Evolutionary conservation across 768 basidiomycete genomes (phyloP).

Genomic region (Gelatoporia subvermispora): DNA sequence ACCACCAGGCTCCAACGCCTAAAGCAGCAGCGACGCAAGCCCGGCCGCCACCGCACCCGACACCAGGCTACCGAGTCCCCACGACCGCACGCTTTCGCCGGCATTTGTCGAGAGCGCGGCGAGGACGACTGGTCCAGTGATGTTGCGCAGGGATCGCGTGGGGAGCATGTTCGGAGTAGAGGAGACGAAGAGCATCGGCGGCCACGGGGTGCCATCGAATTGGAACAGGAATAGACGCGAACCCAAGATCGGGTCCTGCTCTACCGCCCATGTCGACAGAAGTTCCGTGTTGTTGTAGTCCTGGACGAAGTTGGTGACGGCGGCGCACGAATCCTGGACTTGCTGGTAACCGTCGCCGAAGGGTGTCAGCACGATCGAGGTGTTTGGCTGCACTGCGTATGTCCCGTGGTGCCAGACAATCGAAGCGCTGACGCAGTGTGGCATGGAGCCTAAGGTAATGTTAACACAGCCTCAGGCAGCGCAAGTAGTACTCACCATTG

Average conservation of each 20-base stretch:
- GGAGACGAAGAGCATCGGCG: conserved; percentile 67
- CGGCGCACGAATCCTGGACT: conserved; percentile 90
- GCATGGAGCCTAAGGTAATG: conserved; percentile 57
- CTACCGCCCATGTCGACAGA: conserved; percentile 66
- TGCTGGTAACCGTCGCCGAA: conserved; percentile 90
- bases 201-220: conserved; percentile 71
- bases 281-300: conserved; percentile 74
- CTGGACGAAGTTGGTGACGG: conserved; percentile 83
- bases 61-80: too few species aligned
- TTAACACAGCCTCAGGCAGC: neutral
- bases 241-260: conserved; percentile 54
- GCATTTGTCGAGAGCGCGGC: neutral
- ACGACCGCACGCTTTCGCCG: too few species aligned
- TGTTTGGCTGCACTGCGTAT: conserved; percentile 63
- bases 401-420: conserved; percentile 89
- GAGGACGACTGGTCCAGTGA: conserved; percentile 25
- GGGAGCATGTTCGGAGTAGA: conserved; percentile 84
- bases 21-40: too few species aligned
- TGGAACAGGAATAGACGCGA: conserved; percentile 73
- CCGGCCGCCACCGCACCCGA: too few species aligned
- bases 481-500: conserved; percentile 61
- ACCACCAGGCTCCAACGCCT: too few species aligned
- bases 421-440: conserved; percentile 85
- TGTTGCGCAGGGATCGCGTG: conserved; percentile 58
- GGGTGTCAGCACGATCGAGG: conserved; percentile 71